phyloP scores from a whole-genome alignment of 495 filamentous ascomycete species.

The Trichoderma orchidacearum region DNA sequence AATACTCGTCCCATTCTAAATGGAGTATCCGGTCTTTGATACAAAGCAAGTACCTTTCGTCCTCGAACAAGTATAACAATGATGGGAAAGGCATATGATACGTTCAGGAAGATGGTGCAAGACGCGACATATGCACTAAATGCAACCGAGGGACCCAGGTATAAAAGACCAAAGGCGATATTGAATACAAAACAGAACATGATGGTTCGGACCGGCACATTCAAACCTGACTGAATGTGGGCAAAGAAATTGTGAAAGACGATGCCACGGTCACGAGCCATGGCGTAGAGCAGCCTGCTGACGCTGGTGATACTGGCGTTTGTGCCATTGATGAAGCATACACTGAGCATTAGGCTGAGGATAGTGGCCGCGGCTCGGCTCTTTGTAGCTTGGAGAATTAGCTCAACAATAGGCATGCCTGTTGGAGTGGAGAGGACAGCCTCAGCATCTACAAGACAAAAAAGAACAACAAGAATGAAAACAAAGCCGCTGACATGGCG shows the following conservation, averaged over 20 bases:
- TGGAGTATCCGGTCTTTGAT: slow-evolving; percentile 8
- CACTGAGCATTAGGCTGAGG: slow-evolving; percentile 17
- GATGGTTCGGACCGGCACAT: slow-evolving; percentile 19
- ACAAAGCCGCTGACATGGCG: slow-evolving; percentile 9
- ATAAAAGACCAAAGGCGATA: slow-evolving; percentile 18
- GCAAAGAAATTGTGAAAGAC: slow-evolving; percentile 23
- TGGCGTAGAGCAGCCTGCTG: slow-evolving; percentile 39
- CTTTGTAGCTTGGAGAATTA: slow-evolving; percentile 21
- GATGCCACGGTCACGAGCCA: slow-evolving; percentile 45
- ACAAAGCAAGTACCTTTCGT: slow-evolving; percentile 8
- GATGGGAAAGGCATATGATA: slow-evolving; percentile 18
- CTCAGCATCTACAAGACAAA: slow-evolving; percentile 16
- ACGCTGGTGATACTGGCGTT: slow-evolving; percentile 33
- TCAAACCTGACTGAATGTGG: slow-evolving; percentile 12
- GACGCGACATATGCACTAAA: slow-evolving; percentile 19
- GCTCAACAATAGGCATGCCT: slow-evolving; percentile 31
- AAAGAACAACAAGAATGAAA: slow-evolving; percentile 21
- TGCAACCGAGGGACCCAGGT: slow-evolving; percentile 17
- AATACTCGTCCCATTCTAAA: slow-evolving; percentile 11
- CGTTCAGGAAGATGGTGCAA: slow-evolving; percentile 20
- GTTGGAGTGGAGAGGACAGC: slow-evolving; percentile 18
- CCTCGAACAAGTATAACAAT: slow-evolving; percentile 16
- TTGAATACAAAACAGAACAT: slow-evolving; percentile 19
- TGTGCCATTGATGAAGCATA: slow-evolving; percentile 23
- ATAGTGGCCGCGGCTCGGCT: slow-evolving; percentile 17